These are phyloP conservation scores for Incumbomyces lentus DNA, from an alignment of 2,329 filamentous ascomycete genomes.

Conservation along the genomic window DNA sequence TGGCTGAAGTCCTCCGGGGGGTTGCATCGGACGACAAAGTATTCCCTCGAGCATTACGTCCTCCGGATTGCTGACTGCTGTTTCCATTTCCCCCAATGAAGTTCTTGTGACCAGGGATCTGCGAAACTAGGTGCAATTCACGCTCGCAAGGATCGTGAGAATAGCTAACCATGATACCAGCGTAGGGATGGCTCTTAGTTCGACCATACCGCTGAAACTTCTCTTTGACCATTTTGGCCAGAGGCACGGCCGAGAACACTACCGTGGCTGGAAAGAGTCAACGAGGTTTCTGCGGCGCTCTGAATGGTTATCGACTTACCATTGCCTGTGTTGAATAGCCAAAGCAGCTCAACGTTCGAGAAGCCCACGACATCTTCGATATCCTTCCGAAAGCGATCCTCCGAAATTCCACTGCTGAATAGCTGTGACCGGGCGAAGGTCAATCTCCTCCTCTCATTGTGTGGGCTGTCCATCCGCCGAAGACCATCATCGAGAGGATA, in stretches of 20 bases:
- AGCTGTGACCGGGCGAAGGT: constrained; percentile 32
- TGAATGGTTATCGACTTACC: constrained; percentile 24
- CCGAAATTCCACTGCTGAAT: constrained; percentile 26
- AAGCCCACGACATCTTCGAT: constrained; percentile 25
- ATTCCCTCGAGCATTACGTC: not conserved
- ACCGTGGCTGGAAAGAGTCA: constrained; percentile 25
- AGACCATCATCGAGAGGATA: constrained; percentile 28
- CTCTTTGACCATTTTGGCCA: constrained; percentile 27
- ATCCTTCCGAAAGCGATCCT: constrained; percentile 27
- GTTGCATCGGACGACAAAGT: not conserved
- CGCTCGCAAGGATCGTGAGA: constrained; percentile 33
- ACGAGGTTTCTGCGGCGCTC: not conserved
- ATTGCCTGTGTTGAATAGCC: constrained; percentile 34
- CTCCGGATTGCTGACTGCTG: not conserved
- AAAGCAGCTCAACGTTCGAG: constrained; percentile 31
- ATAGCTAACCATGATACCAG: constrained; percentile 27
- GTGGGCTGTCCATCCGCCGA: constrained; percentile 27
- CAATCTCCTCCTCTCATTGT: constrained; percentile 31
- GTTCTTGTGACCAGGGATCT: constrained; percentile 11
- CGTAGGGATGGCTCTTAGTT: constrained; percentile 22
- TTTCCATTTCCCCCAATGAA: constrained; percentile 1
- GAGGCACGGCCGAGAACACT: constrained; percentile 28
- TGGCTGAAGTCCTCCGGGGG: not conserved
- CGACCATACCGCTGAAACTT: constrained; percentile 25
- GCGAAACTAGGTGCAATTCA: constrained; percentile 25